These are phyloP conservation scores for Odontarrhena argentea DNA, from an alignment of 345 rosid species.

Conservation along the genomic window DNA sequence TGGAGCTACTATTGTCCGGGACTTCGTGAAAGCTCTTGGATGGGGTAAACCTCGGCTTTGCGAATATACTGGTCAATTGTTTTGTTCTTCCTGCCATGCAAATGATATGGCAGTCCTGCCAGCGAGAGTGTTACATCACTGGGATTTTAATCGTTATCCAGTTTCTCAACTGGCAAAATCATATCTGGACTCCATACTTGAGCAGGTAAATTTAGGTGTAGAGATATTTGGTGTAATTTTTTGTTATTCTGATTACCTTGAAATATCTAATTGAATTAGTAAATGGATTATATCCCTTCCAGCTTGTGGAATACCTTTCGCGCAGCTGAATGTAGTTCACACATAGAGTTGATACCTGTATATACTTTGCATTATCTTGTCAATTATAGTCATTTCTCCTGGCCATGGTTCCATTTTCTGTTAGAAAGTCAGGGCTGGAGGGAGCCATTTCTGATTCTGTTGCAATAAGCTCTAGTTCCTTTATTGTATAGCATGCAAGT, in stretches of 20 bases:
- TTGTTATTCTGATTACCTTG: not conserved
- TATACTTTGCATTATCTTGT: slow-evolving; percentile 6
- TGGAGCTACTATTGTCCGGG: slow-evolving; percentile 66
- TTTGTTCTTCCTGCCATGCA: slow-evolving; percentile 88
- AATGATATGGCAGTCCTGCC: slow-evolving; percentile 87
- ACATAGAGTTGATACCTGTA: not conserved
- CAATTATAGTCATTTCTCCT: not conserved
- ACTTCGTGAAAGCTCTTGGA: slow-evolving; percentile 75
- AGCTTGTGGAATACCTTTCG: not conserved
- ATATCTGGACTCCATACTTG: slow-evolving; percentile 85
- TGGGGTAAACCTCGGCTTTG: slow-evolving; percentile 95
- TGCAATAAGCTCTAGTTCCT: slow-evolving; percentile 24
- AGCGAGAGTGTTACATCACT: slow-evolving; percentile 83
- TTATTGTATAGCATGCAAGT: not conserved
- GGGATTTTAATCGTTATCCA: slow-evolving; percentile 84
- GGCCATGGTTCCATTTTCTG: no score
- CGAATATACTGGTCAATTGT: slow-evolving; percentile 86
- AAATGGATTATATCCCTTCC: not conserved
- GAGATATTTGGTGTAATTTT: not conserved
- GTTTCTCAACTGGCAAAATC: slow-evolving; percentile 92
- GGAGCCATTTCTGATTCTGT: not conserved
- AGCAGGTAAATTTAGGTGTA: slow-evolving; percentile 63
- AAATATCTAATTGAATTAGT: not conserved
- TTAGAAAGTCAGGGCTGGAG: not conserved
- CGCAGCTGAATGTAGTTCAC: slow-evolving; percentile 3